A percentile compares a stretch with the other conserved stretches of the same genome.
These are phyloP conservation scores for Exophiala xenobiotica DNA, from an alignment of 2,329 filamentous ascomycete genomes.

Conservation along the genomic window DNA sequence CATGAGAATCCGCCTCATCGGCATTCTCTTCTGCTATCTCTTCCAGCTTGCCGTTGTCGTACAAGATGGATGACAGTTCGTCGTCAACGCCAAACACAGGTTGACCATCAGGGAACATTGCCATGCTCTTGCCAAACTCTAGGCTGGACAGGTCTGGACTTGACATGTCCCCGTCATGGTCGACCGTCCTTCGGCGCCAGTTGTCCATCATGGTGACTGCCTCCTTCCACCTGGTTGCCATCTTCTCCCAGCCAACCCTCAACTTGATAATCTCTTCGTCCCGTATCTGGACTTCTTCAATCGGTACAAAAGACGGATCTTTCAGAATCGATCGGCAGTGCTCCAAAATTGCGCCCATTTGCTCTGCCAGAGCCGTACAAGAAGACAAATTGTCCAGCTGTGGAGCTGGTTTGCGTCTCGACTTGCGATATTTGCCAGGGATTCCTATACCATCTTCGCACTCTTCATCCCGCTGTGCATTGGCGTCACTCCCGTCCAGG, in stretches of 20 bases:
- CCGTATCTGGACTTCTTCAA: conserved; percentile 89
- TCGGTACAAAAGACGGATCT: conserved; percentile 92
- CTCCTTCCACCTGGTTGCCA: conserved; percentile 88
- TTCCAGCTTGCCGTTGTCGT: conserved; percentile 19
- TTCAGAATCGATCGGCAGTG: conserved; percentile 82
- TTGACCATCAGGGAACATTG: conserved; percentile 34
- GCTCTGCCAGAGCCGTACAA: conserved; percentile 67
- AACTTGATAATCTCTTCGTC: conserved; percentile 87
- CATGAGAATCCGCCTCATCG: conserved; percentile 4
- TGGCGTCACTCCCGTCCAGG: conserved; percentile 39
- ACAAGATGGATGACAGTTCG: conserved; percentile 23
- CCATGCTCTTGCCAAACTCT: conserved; percentile 37
- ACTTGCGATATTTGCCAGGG: conserved; percentile 32
- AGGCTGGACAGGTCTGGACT: conserved; percentile 45
- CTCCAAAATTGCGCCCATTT: conserved; percentile 74
- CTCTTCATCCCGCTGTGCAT: conserved; percentile 19
- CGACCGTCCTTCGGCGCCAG: conserved; percentile 77
- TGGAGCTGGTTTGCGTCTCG: conserved; percentile 8
- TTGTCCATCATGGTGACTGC: conserved; percentile 87
- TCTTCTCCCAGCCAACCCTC: conserved; percentile 84
- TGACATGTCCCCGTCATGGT: conserved; percentile 39
- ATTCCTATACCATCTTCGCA: conserved; percentile 27
- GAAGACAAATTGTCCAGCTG: conserved; percentile 46
- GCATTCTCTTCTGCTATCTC: background rate
- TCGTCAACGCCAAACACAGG: conserved; percentile 33